Conservation (phyloP, 805 yeast species). For the Zygosaccharomyces pseudorouxii region DNA sequence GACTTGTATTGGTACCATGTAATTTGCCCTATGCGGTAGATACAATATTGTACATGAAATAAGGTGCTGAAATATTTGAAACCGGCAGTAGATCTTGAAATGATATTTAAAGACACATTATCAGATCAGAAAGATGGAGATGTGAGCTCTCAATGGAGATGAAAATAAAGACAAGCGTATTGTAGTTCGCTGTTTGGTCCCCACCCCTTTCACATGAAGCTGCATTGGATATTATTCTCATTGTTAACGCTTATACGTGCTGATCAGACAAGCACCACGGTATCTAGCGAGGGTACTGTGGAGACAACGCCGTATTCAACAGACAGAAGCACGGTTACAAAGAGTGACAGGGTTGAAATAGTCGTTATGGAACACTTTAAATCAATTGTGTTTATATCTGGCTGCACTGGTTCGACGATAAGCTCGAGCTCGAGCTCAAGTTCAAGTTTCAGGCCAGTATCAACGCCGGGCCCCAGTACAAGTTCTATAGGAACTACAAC, state of each 20-base stretch:
- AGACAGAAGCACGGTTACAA: conserved; percentile 15
- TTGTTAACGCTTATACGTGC: neutral
- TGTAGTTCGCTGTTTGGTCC: neutral
- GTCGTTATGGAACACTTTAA: conserved; percentile 24
- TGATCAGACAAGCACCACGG: conserved; percentile 18
- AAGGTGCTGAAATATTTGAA: neutral
- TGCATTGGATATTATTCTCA: neutral
- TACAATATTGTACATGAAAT: neutral
- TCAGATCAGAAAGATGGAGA: too few species aligned
- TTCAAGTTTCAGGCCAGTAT: neutral
- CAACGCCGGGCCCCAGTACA: neutral
- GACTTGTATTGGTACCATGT: neutral
- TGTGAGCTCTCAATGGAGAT: too few species aligned
- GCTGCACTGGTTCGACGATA: conserved; percentile 16
- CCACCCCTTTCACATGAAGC: neutral
- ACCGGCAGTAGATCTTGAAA: neutral
- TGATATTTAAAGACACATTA: neutral
- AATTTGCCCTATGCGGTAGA: neutral
- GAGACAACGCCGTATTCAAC: conserved; percentile 28
- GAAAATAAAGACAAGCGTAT: too few species aligned
- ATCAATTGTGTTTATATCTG: conserved; percentile 23
- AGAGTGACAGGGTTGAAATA: conserved; percentile 16
- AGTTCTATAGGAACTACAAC: conserved; percentile 1
- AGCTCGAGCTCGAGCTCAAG: neutral
- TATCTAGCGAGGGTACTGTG: conserved; percentile 21